Percentiles rank a stretch among this genome's conserved stretches.
These are phyloP conservation scores for Eragrostis curvula DNA, from an alignment of 176 grass and related monocot genomes.

Conservation along the genomic window DNA sequence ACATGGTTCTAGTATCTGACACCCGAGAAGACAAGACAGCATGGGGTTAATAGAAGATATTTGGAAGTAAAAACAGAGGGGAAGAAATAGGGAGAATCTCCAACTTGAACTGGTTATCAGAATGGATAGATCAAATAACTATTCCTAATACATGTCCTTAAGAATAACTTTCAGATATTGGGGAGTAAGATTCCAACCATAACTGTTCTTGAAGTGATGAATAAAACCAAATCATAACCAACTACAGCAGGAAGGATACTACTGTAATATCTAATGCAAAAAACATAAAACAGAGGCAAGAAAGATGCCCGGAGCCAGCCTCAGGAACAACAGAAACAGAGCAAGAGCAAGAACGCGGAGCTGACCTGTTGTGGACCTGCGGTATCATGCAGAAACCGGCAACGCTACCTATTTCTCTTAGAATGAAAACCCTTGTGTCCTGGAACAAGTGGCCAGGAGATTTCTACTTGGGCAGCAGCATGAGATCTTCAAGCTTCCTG, in stretches of 20 bases:
- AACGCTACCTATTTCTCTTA: neutral
- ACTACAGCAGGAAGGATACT: neutral
- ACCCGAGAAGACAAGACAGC: too few relatives aligned
- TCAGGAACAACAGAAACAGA: neutral
- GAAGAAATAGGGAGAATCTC: neutral
- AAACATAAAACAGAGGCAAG: neutral
- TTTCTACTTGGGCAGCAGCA: neutral
- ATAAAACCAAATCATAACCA: neutral
- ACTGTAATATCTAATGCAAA: conserved; percentile 7
- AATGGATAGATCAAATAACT: conserved; percentile 10
- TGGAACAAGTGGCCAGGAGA: neutral
- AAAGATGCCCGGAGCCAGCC: neutral
- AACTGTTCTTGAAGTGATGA: neutral
- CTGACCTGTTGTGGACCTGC: neutral
- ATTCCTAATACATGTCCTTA: neutral
- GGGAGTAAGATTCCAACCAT: neutral
- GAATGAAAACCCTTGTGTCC: neutral
- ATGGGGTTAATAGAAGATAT: neutral
- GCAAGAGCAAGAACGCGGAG: neutral
- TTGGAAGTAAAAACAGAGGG: neutral
- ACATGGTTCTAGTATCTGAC: conserved; percentile 4
- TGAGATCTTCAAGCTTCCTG: conserved; percentile 17
- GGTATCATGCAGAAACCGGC: neutral
- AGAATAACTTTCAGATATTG: neutral
- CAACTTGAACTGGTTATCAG: neutral